Base-by-base conservation (phyloP, 768 basidiomycete species). In the Cubamyces lactineus region DNA sequence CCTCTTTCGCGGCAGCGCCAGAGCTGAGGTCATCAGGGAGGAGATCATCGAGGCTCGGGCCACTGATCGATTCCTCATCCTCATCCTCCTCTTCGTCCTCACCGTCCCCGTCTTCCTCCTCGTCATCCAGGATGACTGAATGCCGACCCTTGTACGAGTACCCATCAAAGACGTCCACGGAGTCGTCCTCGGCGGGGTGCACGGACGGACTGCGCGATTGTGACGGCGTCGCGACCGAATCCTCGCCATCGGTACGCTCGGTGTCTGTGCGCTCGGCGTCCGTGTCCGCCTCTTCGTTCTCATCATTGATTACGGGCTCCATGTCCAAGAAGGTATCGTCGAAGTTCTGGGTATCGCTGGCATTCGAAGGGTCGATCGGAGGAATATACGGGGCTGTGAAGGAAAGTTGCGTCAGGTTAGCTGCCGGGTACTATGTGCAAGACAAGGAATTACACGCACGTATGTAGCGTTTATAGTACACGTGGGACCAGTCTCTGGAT, bases 301-400 rank as follows among this genome's bases (percentile, higher is more conserved):
- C 88, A 68, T 91, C 89, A 65, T 95, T 91, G 63, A 98, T 86
- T 50, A 92, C 88, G 23, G 95, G 93, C 66, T 91, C 89, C 92
- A 98, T 96, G 71, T 92, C 92, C 61, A 98, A 83, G 86, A 97
- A 98, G 42, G 92, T 88, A 64, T 96, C 92, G 74, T 98, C 96
- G 74, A 98, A 99, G 77, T 98, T 98, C 74, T 93, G 92, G 66
- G 93, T 96, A 83, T 99, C 97, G 69, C 88, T 87, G 63, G 95
- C 95, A 76, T 96, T 93, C 45, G 85, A 85, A 21, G 92, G 90
- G 73, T 96, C 92, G 71, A 94, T 92, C 30, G 90, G 90, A 16
- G 93, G 94, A 71, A 94, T 93, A 81, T 95, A 94, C 45, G 93
- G 93, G 77, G 94, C 92, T 94, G 66, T 26, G 63, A 17, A 58